Evolutionary conservation across 345 rosid genomes (phyloP), one percentile per base, ranked within the genome.

Genomic region (Eucalyptus polybractea): DNA sequence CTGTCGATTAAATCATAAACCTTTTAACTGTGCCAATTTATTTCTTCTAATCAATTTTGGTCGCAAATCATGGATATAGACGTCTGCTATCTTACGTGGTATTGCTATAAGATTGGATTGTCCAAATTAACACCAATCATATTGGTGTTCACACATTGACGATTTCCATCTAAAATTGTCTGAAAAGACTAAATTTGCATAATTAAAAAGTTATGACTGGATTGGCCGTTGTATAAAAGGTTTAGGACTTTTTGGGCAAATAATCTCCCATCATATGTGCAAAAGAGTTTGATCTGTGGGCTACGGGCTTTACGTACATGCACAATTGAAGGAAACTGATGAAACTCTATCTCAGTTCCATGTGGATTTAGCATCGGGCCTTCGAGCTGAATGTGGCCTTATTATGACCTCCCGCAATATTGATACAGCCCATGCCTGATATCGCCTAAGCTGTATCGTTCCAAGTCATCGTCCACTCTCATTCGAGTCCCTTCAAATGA

Each of bases 21-120:
- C 7, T 13, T 29, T 29, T 62, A 62, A 29, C 4, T 7, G 5
- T 65, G 0, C 1, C 1, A n/a, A 65, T 65, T n/a, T n/a, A 65
- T 3, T 14, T 4, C 7, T 65, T 65, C 6, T 2, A 7, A 16
- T 16, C 5, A n/a, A 65, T 65, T 7, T 65, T 65, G 1, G 21
- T 2, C 2, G 2, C 1, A 29, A 62, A 29, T 4, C 1, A 1
- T 29, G 0, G 19, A 29, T 4, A 4, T 13, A 6, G 2, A 13
- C 3, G 0, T 29, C 0, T 0, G 4, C 0, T 13, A 4, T 60
- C 69, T 13, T 60, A 60, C 3, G 4, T 6, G 7, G 31, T 0
- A 62, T 27, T 13, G 31, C 6, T 1, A 1, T 24, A 22, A 22
- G 3, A 56, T 56, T 22, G 62, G 29, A 56, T 24, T 56, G 13